These are phyloP conservation scores for Rhododendron mucronatum DNA, from an alignment of 148 eudicot genomes.

Conservation along the genomic window DNA sequence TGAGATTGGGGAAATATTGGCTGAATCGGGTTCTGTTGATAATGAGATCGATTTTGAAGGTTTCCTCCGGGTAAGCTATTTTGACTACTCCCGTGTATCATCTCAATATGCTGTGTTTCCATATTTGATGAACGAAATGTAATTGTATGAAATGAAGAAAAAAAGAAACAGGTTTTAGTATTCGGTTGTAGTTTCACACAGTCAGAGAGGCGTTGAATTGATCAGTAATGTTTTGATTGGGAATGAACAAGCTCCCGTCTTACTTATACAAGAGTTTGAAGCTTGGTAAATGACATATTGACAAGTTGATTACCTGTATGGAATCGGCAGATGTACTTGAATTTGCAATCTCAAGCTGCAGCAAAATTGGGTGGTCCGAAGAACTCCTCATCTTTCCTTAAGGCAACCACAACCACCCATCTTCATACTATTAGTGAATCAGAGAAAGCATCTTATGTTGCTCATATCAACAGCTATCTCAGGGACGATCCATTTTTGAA, in stretches of 20 bases:
- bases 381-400: slow-evolving; percentile 64
- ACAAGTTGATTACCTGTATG: background rate
- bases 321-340: slow-evolving; percentile 49
- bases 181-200: background rate
- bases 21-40: slow-evolving; percentile 44
- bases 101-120: background rate
- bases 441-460: slow-evolving; percentile 73
- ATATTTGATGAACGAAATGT: background rate
- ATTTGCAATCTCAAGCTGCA: slow-evolving; percentile 55
- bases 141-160: background rate
- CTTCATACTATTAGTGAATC: slow-evolving; percentile 78
- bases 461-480: slow-evolving; percentile 69
- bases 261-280: background rate
- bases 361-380: slow-evolving; percentile 51
- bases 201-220: background rate
- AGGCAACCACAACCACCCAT: slow-evolving; percentile 80
- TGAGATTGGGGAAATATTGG: slow-evolving; percentile 51
- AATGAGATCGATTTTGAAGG: slow-evolving; percentile 79
- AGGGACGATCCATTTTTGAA: slow-evolving; percentile 64
- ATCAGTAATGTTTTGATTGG: background rate
- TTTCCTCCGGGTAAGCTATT: slow-evolving; percentile 65
- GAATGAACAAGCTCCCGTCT: background rate
- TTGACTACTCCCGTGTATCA: background rate
- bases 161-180: background rate
- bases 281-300: background rate